Base-by-base conservation (phyloP, 345 rosid species). In the Punica granatum region DNA sequence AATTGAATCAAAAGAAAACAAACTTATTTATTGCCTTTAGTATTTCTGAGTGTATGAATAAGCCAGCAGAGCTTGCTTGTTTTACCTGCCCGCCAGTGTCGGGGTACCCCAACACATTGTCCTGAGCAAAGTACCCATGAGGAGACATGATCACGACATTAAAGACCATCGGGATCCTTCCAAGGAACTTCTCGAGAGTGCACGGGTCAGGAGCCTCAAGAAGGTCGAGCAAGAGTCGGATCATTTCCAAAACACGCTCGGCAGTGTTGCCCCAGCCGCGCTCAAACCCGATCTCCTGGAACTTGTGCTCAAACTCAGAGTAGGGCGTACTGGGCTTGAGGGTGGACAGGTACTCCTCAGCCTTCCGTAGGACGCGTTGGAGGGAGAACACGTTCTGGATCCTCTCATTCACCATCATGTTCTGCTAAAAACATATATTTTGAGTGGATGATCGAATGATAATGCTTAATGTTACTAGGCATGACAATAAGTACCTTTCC, bases 201-300 rank as follows among this genome's bases (percentile, higher is more conserved):
- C 88, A 88, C 11, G 97, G 96, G 63, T 93, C 98, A 13, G 98
- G 98, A 43, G 98, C 98, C 84, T 93, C 96, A 0, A 93, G 96
- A 72, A 93, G 96, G 79, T 93, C 98, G 79, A 93, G 66, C 39
- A 93, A 86, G 70, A 93, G 98, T 68, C 77, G 86, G 70, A 93
- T 87, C 98, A 93, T 93, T 73, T 87, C 92, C 12, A 87, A 82
- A 25, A 85, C 98, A 72, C 88, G 90, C 70, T 84, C 92, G 0
- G 91, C 94, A 0, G 83, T 88, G 68, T 93, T 81, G 26, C 98
- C 98, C 98, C 98, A 93, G 12, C 98, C 98, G 42, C 96, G 83
- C 80, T 93, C 96, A 51, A 93, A 76, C 42, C 98, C 98, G 63
- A 90, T 90, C 72, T 90, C 94, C 81, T 93, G 97, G 78, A 93